phyloP scores from a whole-genome alignment of 768 basidiomycete species.

The Roridomyces roridus region DNA sequence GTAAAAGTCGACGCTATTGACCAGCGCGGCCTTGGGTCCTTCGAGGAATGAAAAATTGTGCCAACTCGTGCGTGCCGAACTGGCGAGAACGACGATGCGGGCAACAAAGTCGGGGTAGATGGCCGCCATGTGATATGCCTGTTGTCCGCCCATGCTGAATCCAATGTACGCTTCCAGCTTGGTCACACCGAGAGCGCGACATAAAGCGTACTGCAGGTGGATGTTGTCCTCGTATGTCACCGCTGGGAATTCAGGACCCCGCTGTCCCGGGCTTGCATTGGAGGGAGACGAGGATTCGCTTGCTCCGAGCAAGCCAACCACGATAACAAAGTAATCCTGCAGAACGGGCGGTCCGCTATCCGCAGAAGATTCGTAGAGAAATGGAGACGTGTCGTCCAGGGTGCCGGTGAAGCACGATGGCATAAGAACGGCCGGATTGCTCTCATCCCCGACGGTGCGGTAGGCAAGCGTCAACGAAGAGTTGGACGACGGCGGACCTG shows the following conservation, averaged over 20 bases:
- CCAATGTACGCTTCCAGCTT: slow-evolving; percentile 20
- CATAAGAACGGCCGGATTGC: slow-evolving; percentile 15
- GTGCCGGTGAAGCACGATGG: slow-evolving; percentile 17
- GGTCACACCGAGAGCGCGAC: slow-evolving; percentile 9
- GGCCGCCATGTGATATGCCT: slow-evolving; percentile 23
- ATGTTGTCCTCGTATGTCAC: slow-evolving; percentile 24
- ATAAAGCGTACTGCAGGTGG: slow-evolving; percentile 18
- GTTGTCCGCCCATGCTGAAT: slow-evolving; percentile 26
- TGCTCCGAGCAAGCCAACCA: slow-evolving; percentile 18
- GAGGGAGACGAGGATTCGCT: slow-evolving; percentile 23
- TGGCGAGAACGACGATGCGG: slow-evolving; percentile 19
- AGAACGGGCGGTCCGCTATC: slow-evolving; percentile 13
- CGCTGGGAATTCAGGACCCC: slow-evolving; percentile 11
- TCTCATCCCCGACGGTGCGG: slow-evolving; percentile 14
- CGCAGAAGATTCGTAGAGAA: slow-evolving; percentile 8
- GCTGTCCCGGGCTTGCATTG: slow-evolving; percentile 2
- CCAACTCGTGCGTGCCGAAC: slow-evolving; percentile 22
- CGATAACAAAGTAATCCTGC: slow-evolving; percentile 11
- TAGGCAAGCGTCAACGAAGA: slow-evolving; percentile 20
- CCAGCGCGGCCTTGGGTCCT: slow-evolving; percentile 22
- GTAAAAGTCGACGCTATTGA: slow-evolving; percentile 21
- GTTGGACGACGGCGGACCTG: background rate
- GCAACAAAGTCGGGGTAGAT: slow-evolving; percentile 19
- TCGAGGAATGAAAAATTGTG: slow-evolving; percentile 25
- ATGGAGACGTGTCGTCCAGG: slow-evolving; percentile 16